These are phyloP conservation scores for Naganishia randhawae DNA, from an alignment of 768 basidiomycete genomes.

Conservation along the genomic window DNA sequence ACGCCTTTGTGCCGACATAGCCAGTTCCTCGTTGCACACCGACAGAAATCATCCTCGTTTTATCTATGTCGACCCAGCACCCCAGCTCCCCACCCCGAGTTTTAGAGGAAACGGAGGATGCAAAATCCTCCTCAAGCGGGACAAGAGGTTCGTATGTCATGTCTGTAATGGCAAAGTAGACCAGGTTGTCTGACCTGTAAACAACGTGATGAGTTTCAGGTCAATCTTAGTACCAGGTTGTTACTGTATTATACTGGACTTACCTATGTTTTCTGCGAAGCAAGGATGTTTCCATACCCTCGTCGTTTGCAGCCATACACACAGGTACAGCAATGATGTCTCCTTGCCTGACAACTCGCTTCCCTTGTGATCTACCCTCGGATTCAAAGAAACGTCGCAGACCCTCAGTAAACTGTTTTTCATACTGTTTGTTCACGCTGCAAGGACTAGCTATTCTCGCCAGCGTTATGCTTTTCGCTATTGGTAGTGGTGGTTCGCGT, in stretches of 20 bases:
- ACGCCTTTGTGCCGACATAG: conserved; percentile 57
- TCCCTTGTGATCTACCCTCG: conserved; percentile 1
- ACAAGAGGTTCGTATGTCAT: conserved; percentile 64
- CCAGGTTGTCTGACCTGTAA: conserved; percentile 54
- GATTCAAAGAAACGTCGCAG: conserved; percentile 34
- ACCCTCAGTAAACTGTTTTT: conserved; percentile 39
- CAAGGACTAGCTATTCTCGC: conserved; percentile 43
- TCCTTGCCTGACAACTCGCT: conserved; percentile 38
- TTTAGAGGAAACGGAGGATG: conserved; percentile 51
- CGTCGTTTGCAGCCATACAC: conserved; percentile 53
- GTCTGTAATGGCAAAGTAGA: conserved; percentile 75
- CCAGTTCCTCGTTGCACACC: conserved; percentile 68
- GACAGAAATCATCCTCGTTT: conserved; percentile 73
- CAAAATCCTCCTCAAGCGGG: conserved; percentile 49
- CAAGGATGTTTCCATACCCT: conserved; percentile 59
- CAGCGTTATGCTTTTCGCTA: conserved; percentile 41
- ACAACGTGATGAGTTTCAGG: neutral
- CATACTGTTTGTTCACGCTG: conserved; percentile 45
- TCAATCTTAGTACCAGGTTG: neutral
- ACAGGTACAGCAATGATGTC: conserved; percentile 45
- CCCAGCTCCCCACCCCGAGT: conserved; percentile 68
- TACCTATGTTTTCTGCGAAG: conserved; percentile 6
- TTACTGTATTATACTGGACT: neutral
- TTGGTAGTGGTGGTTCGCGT: conserved; percentile 41
- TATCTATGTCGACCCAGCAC: conserved; percentile 71